Conservation (phyloP, 805 yeast species). For the Yamadazyma laniorum region DNA sequence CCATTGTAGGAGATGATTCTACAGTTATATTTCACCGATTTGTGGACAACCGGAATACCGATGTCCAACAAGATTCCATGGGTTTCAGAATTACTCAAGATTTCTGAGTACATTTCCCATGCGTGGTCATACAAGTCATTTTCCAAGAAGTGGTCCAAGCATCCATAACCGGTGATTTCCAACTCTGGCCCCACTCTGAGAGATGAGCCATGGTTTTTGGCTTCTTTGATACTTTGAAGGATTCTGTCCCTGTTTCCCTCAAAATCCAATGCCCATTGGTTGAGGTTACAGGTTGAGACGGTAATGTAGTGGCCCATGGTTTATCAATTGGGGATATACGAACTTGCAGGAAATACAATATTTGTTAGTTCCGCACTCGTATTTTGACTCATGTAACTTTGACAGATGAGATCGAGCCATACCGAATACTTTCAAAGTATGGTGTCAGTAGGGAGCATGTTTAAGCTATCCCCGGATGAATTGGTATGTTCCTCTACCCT, state of each 20-base stretch:
- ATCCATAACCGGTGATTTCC: conserved; percentile 92
- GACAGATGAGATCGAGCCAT: too few species aligned
- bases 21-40: conserved; percentile 87
- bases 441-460: too few species aligned
- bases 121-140: conserved; percentile 84
- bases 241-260: conserved; percentile 96
- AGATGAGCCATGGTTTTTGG: conserved; percentile 72
- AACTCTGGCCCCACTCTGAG: conserved; percentile 96
- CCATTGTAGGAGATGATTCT: conserved; percentile 80
- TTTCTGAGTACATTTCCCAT: conserved; percentile 91
- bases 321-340: too few species aligned
- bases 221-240: conserved; percentile 70
- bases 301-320: conserved; percentile 93
- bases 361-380: too few species aligned
- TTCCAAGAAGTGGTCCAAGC: conserved; percentile 91
- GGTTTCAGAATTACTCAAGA: conserved; percentile 64
- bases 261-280: conserved; percentile 98
- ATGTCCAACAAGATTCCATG: conserved; percentile 80
- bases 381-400: too few species aligned
- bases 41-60: conserved; percentile 92
- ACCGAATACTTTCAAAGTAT: too few species aligned
- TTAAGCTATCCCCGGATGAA: too few species aligned
- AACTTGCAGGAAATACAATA: too few species aligned
- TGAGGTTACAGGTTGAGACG: conserved; percentile 88
- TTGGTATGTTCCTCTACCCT: too few species aligned